Evolutionary conservation across 129 eudicot species (phyloP).

Genomic region (Pseudognaphalium luteoalbum): DNA sequence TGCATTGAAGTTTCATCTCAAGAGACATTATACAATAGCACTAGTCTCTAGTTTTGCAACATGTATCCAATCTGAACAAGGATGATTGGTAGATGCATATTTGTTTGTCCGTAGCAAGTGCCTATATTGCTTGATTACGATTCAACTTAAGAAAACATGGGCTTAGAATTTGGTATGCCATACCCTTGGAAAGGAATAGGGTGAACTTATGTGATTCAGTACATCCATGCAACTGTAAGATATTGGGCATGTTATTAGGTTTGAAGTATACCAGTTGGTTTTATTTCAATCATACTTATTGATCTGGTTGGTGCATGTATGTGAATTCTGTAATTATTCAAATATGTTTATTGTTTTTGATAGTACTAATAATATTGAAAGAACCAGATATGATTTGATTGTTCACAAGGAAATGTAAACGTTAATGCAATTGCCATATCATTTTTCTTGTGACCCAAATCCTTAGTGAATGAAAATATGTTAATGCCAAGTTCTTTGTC

Average conservation of each 20-base stretch:
- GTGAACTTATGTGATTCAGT: neutral
- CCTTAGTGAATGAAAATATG: conserved; percentile 4
- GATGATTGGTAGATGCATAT: neutral
- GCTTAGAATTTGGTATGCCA: conserved; percentile 7
- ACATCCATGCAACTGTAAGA: neutral
- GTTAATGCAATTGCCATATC: conserved; percentile 15
- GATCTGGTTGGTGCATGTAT: conserved; percentile 1
- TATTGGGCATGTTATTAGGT: neutral
- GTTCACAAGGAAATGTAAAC: conserved; percentile 4
- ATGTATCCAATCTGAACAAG: neutral
- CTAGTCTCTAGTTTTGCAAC: neutral
- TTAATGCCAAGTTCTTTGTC: conserved; percentile 4
- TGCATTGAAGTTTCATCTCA: neutral
- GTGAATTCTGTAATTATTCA: conserved; percentile 9
- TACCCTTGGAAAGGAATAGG: neutral
- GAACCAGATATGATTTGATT: conserved; percentile 5
- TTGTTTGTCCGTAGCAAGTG: conserved; percentile 15
- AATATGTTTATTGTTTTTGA: neutral
- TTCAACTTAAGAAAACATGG: neutral
- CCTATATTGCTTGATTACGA: neutral
- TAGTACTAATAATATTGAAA: neutral
- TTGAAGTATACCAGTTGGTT: neutral
- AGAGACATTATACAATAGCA: neutral
- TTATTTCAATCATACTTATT: conserved; percentile 16
- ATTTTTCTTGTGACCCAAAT: conserved; percentile 6